A percentile compares a stretch with the other conserved stretches of the same genome.
These are phyloP conservation scores for Boletellus deceptivus DNA, from an alignment of 1,284 basidiomycete species.

Conservation along the genomic window DNA sequence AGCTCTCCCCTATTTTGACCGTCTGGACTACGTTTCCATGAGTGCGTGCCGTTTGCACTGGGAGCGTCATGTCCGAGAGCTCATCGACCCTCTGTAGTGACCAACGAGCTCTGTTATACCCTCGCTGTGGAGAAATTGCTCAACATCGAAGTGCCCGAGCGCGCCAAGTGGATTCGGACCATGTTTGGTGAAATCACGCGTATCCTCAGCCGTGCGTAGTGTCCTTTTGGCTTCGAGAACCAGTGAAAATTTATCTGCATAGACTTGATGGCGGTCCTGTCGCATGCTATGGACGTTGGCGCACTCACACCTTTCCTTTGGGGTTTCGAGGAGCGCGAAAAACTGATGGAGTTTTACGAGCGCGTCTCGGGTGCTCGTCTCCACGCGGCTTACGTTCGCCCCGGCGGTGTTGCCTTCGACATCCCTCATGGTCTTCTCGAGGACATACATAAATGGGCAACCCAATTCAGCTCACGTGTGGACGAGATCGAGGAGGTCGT, in stretches of 20 bases:
- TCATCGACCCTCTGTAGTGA: conserved; percentile 56
- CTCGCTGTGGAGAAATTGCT: conserved; percentile 97
- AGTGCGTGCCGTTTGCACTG: conserved; percentile 53
- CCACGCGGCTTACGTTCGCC: conserved; percentile 97
- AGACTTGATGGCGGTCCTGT: conserved; percentile 97
- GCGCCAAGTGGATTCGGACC: conserved; percentile 98
- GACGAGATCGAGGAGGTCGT: conserved; percentile 99
- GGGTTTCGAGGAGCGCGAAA: conserved; percentile 99
- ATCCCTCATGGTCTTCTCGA: conserved; percentile 94
- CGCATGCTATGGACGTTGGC: conserved; percentile 96
- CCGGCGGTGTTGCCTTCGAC: conserved; percentile 97
- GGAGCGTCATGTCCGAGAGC: background rate
- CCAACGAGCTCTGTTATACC: conserved; percentile 95
- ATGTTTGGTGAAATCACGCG: conserved; percentile 97
- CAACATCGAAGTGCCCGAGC: conserved; percentile 98
- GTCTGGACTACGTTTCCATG: conserved; percentile 99
- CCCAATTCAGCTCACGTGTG: conserved; percentile 87
- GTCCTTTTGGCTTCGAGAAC: background rate
- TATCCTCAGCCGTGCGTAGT: conserved; percentile 80
- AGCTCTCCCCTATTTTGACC: conserved; percentile 99
- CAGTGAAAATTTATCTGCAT: conserved; percentile 2
- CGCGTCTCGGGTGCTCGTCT: conserved; percentile 97
- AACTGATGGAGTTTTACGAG: conserved; percentile 99
- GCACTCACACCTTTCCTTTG: conserved; percentile 98
- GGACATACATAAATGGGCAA: conserved; percentile 98